Percentiles rank a stretch among this genome's conserved stretches.
These are phyloP conservation scores for Quercus phellos DNA, from an alignment of 331 rosid species.

Conservation along the genomic window DNA sequence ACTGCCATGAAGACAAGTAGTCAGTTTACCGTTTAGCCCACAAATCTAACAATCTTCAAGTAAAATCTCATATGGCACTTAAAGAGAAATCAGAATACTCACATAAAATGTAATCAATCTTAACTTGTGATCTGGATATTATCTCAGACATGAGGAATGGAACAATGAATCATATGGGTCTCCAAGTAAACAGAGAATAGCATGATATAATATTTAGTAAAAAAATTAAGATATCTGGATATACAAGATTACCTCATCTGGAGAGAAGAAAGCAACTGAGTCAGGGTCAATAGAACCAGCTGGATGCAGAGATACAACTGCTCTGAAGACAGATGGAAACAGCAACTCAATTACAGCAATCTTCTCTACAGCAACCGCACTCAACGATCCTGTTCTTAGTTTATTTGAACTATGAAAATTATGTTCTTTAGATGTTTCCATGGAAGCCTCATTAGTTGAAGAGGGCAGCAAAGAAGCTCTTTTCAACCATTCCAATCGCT, in stretches of 20 bases:
- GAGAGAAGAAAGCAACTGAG: slow-evolving; percentile 89
- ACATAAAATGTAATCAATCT: background rate
- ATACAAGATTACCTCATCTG: slow-evolving; percentile 61
- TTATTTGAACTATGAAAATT: slow-evolving; percentile 54
- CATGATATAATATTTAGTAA: background rate
- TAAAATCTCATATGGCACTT: background rate
- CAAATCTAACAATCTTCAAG: background rate
- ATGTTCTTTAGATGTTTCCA: slow-evolving; percentile 41
- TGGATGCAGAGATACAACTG: slow-evolving; percentile 76
- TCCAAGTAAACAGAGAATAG: background rate
- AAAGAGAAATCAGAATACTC: background rate
- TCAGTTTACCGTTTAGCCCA: background rate
- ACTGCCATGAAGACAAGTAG: background rate
- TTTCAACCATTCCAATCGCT: slow-evolving; percentile 87
- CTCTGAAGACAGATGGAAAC: slow-evolving; percentile 67
- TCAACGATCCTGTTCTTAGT: slow-evolving; percentile 47
- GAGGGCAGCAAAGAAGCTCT: slow-evolving; percentile 63
- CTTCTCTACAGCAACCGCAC: slow-evolving; percentile 46
- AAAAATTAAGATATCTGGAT: background rate
- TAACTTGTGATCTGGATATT: background rate
- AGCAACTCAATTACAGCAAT: slow-evolving; percentile 71
- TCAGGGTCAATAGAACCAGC: slow-evolving; percentile 78
- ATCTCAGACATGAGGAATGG: background rate
- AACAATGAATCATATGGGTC: background rate
- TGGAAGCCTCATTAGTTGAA: slow-evolving; percentile 44